Evolutionary conservation across 768 basidiomycete species (phyloP).

Genomic region (Lepiota brunneoincarnata): DNA sequence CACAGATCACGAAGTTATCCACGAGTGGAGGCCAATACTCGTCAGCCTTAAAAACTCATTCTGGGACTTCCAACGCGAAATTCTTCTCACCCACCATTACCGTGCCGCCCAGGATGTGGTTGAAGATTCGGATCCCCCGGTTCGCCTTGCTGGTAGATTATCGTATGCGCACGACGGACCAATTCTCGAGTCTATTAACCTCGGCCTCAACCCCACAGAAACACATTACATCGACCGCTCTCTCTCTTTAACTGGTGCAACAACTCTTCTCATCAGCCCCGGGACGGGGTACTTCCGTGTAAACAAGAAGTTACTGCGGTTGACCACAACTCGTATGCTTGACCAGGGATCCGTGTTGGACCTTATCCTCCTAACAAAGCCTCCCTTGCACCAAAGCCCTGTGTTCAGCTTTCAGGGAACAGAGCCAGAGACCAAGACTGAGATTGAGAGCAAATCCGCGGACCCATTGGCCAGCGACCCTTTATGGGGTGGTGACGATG

Average conservation of each 20-base stretch:
- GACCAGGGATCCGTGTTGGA: conserved; percentile 92
- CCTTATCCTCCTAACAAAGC: conserved; percentile 85
- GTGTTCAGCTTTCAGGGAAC: conserved; percentile 84
- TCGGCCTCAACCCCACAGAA: conserved; percentile 89
- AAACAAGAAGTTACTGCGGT: conserved; percentile 81
- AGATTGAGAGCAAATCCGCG: conserved; percentile 47
- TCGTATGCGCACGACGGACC: conserved; percentile 93
- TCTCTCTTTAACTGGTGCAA: conserved; percentile 81
- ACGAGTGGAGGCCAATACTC: conserved; percentile 86
- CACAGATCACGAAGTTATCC: conserved; percentile 84
- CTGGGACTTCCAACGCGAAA: conserved; percentile 89
- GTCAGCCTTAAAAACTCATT: conserved; percentile 86
- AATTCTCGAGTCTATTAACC: conserved; percentile 91
- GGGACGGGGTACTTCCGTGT: conserved; percentile 95
- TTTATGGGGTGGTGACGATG: conserved; percentile 71
- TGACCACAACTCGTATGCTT: conserved; percentile 91
- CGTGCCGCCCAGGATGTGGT: conserved; percentile 52
- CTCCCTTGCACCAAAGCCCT: conserved; percentile 89
- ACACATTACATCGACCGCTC: conserved; percentile 96
- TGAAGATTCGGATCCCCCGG: conserved; percentile 47
- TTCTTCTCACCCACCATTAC: conserved; percentile 86
- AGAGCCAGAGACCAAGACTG: conserved; percentile 48
- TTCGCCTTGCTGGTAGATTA: conserved; percentile 73
- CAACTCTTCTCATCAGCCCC: conserved; percentile 85
- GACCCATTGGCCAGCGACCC: conserved; percentile 71